phyloP scores from a whole-genome alignment of 345 rosid genomes.

The Corchorus olitorius region DNA sequence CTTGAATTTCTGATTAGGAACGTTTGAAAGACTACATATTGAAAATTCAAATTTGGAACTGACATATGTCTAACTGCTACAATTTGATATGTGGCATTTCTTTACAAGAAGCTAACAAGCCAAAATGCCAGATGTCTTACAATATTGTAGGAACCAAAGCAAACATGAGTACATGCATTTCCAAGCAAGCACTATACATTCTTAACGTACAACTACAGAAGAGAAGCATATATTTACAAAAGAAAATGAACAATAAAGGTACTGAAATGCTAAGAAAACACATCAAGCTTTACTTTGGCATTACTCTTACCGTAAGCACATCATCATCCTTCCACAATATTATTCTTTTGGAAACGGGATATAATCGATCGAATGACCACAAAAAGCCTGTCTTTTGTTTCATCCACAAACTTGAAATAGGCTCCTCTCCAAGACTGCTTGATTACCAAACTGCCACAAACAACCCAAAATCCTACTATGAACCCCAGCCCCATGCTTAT shows the following conservation, averaged over 20 bases:
- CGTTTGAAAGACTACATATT: too few species aligned
- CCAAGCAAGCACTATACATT: too few species aligned
- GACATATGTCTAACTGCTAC: too few species aligned
- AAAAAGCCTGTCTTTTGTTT: not conserved
- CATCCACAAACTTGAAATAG: slow-evolving; percentile 1
- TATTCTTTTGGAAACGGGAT: not conserved
- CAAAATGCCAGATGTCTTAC: too few species aligned
- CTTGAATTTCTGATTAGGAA: not conserved
- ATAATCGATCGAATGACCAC: not conserved
- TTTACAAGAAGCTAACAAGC: too few species aligned
- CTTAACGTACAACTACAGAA: not conserved
- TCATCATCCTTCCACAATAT: not conserved
- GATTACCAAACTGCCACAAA: slow-evolving; percentile 15
- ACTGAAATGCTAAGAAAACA: not conserved
- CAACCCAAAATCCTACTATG: slow-evolving; percentile 6
- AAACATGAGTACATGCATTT: too few species aligned
- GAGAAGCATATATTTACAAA: too few species aligned
- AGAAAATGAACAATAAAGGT: too few species aligned
- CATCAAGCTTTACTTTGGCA: not conserved
- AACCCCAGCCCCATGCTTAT: slow-evolving; percentile 3
- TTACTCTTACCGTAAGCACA: not conserved
- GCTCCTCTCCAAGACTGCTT: slow-evolving; percentile 3
- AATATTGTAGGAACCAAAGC: too few species aligned
- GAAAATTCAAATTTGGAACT: too few species aligned
- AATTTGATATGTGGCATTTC: too few species aligned